These are phyloP conservation scores for Candida argentea DNA, from an alignment of 805 yeast genomes.

Conservation along the genomic window DNA sequence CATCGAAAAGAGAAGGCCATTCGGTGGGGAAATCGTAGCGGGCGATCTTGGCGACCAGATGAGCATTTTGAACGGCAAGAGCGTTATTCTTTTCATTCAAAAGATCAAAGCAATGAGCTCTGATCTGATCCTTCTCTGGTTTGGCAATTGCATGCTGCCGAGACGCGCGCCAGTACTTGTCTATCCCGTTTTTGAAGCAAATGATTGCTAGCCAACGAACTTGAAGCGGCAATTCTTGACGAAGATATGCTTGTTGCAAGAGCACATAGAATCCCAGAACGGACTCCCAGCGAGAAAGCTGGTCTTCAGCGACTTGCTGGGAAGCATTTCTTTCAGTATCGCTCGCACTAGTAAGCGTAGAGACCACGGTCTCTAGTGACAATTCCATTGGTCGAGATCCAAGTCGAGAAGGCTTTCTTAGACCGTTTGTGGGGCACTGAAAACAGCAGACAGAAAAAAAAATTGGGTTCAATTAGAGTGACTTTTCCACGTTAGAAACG, in stretches of 20 bases:
- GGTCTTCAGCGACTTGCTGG: slow-evolving; percentile 60
- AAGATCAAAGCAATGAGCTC: slow-evolving; percentile 44
- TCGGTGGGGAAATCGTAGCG: slow-evolving; percentile 78
- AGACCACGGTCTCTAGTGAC: neutral
- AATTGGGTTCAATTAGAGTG: no score
- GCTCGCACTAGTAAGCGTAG: slow-evolving; percentile 15
- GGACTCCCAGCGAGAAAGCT: slow-evolving; percentile 60
- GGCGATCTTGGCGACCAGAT: slow-evolving; percentile 67
- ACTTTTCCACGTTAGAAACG: neutral
- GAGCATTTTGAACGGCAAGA: slow-evolving; percentile 74
- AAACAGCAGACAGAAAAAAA: no score
- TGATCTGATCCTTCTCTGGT: slow-evolving; percentile 64
- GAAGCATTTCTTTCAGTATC: slow-evolving; percentile 35
- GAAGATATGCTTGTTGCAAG: slow-evolving; percentile 51
- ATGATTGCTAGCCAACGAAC: slow-evolving; percentile 82
- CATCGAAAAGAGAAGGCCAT: slow-evolving; percentile 78
- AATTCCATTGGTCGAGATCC: slow-evolving; percentile 1
- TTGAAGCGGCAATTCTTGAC: slow-evolving; percentile 48
- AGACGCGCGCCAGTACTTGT: slow-evolving; percentile 72
- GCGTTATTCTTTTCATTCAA: slow-evolving; percentile 65
- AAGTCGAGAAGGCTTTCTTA: neutral
- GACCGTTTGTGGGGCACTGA: neutral
- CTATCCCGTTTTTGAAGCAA: slow-evolving; percentile 81
- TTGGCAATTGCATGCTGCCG: slow-evolving; percentile 39
- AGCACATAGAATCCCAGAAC: slow-evolving; percentile 47